phyloP scores from a whole-genome alignment of 2,329 filamentous ascomycete species.

The Calonectria multiphialidica region DNA sequence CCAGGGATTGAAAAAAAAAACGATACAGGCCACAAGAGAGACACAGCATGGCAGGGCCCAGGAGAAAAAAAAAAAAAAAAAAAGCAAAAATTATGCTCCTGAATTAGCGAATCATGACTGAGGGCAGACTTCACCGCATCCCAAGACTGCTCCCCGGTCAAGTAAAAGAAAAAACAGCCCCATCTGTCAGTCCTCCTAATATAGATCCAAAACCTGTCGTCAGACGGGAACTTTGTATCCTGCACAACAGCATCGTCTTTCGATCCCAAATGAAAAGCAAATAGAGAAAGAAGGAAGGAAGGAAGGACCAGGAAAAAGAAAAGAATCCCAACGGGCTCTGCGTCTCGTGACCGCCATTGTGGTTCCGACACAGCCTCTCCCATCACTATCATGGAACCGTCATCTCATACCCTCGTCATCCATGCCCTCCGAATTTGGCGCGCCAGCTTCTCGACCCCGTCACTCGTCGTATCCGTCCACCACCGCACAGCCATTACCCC shows the following conservation, averaged over 20 bases:
- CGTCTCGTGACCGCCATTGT: neutral
- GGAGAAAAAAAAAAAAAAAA: conserved; percentile 7
- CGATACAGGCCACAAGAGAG: neutral
- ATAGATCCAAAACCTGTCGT: conserved; percentile 15
- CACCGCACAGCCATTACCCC: neutral
- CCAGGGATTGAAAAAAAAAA: neutral
- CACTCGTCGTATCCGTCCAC: conserved; percentile 15
- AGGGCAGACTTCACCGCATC: conserved; percentile 14
- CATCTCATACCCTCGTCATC: neutral
- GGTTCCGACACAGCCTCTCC: neutral
- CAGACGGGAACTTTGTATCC: neutral
- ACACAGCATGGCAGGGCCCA: neutral
- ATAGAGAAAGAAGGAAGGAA: neutral
- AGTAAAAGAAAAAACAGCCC: neutral
- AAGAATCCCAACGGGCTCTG: neutral
- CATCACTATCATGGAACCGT: neutral
- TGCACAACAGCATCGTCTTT: neutral
- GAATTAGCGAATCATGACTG: neutral
- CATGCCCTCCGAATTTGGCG: neutral
- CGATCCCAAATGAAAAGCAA: conserved; percentile 11
- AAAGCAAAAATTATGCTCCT: no score
- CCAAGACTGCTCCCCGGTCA: neutral
- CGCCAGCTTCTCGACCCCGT: neutral
- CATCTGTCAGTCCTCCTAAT: conserved; percentile 3
- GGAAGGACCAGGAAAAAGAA: neutral